Base-by-base conservation (phyloP, 2,329 filamentous ascomycete genomes). In the Fusarium sarcochroum region DNA sequence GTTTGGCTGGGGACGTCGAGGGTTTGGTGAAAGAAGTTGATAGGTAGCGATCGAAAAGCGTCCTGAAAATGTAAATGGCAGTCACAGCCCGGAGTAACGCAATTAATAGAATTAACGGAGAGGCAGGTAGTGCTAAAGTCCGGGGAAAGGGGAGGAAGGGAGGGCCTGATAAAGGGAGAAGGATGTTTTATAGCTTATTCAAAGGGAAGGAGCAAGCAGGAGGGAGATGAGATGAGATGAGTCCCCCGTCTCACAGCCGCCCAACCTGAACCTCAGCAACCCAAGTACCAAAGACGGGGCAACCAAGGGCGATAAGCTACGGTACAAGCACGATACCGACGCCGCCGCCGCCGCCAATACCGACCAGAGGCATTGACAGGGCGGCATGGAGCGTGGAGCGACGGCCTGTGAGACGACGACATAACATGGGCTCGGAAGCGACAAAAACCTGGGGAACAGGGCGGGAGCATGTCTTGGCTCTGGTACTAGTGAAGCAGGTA, bases 371-470 rank as follows among this genome's bases (percentile, higher is more conserved):
- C 61, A 71, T 69, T 67, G 61, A 58, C 68, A 71, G 54, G 60
- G 60, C 60, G 64, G 66, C 27, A 48, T 61, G 30, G 45, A 48
- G 51, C 35, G 35, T 59, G 60, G 53, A 32, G 23, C 45, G 41
- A 38, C 45, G 27, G 64, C 64, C 63, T 70, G 68, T 66, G 62
- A 70, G 62, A 72, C 68, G 51, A 52, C 48, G 54, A 66, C 52
- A 48, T 57, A 44, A 37, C 54, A 47, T 54, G 51, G 58, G 61
- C 47, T 66, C 50, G 59, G 57, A 63, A 63, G 53, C 38, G 46
- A 59, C 69, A 72, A 74, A 30, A 74, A 62, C 69, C 71, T 73
- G 72, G 72, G 72, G 72, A 73, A 74, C 63, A 68, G 64, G 63
- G 57, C 70, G 68, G 72, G 70, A 74, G 64, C 63, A 67, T 64